Conservation (phyloP, 2,329 filamentous ascomycete species). For the Canariomyces notabilis region DNA sequence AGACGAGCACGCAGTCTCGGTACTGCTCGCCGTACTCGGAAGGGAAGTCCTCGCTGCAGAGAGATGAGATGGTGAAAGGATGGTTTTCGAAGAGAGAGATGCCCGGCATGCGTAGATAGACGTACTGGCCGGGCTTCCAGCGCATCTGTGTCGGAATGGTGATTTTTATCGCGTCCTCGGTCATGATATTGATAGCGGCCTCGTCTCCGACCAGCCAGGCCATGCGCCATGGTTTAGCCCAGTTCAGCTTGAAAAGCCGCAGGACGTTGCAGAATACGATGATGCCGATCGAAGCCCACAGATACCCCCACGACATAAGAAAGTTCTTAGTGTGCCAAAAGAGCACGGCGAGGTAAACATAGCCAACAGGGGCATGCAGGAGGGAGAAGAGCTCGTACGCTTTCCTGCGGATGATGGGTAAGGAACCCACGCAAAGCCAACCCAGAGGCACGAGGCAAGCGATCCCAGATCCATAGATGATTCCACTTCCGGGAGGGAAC, state of each 20-base stretch:
- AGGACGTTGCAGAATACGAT: constrained; percentile 70
- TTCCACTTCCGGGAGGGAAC: constrained; percentile 58
- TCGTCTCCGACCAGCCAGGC: constrained; percentile 88
- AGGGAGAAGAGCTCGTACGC: constrained; percentile 84
- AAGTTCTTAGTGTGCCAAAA: constrained; percentile 98
- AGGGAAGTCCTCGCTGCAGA: constrained; percentile 89
- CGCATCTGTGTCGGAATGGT: constrained; percentile 89
- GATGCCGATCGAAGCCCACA: constrained; percentile 74
- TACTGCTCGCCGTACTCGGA: constrained; percentile 86
- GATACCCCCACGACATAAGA: constrained; percentile 82
- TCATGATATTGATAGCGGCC: constrained; percentile 80
- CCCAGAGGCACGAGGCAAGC: constrained; percentile 75
- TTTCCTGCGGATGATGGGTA: constrained; percentile 68
- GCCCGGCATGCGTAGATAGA: constrained; percentile 90
- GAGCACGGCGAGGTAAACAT: constrained; percentile 74
- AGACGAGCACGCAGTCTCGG: constrained; percentile 83
- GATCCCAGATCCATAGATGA: constrained; percentile 81
- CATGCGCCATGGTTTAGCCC: constrained; percentile 72
- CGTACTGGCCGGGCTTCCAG: constrained; percentile 91
- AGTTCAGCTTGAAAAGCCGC: constrained; percentile 83
- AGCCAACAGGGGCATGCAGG: constrained; percentile 75
- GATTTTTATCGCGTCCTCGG: constrained; percentile 91
- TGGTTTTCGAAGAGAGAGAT: constrained; percentile 90
- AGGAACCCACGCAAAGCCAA: constrained; percentile 79
- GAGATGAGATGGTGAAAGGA: constrained; percentile 88